Base-by-base conservation (phyloP, 2,329 filamentous ascomycete species). In the Venturia aucupariae region DNA sequence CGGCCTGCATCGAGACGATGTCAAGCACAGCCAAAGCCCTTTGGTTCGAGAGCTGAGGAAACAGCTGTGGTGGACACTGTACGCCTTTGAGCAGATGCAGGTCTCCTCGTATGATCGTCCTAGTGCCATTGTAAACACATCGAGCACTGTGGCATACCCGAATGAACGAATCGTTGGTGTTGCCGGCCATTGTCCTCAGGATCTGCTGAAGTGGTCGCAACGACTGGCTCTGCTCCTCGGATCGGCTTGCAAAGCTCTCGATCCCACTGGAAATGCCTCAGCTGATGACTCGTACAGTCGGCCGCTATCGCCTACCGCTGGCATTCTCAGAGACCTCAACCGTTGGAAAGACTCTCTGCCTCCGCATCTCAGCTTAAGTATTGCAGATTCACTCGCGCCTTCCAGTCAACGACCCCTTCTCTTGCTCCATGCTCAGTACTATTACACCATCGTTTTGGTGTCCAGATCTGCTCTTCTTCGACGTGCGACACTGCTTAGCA, bases 51-150 rank as follows among this genome's bases (percentile, higher is more conserved):
- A 71, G 44, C 67, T 72, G 5, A 67, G 72, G 15, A 73, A 72
- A 39, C 70, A 70, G 27, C 67, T 75, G 7, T 75, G 72, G 72
- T 75, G 73, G 73, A 74, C 73, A 7, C 64, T 75, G 15, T 75
- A 74, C 63, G 66, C 68, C 4, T 75, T 74, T 59, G 73, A 75
- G 65, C 75, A 75, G 65, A 75, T 78, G 71, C 75, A 78, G 66
- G 76, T 77, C 19, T 76, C 76, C 24, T 75, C 77, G 27, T 75
- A 77, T 66, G 75, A 79, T 69, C 75, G 77, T 1, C 77, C 77
- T 0, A 78, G 77, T 65, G 75, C 77, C 19, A 77, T 79, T 38
- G 75, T 77, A 60, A 72, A 76, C 46, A 68, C 73, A 0, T 69
- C 71, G 11, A 72, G 70, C 63, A 72, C 70, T 48, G 72, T 76